Evolutionary conservation across 1,284 basidiomycete genomes (phyloP), one percentile per base, ranked within the genome.

Genomic region (Melampsora americana): DNA sequence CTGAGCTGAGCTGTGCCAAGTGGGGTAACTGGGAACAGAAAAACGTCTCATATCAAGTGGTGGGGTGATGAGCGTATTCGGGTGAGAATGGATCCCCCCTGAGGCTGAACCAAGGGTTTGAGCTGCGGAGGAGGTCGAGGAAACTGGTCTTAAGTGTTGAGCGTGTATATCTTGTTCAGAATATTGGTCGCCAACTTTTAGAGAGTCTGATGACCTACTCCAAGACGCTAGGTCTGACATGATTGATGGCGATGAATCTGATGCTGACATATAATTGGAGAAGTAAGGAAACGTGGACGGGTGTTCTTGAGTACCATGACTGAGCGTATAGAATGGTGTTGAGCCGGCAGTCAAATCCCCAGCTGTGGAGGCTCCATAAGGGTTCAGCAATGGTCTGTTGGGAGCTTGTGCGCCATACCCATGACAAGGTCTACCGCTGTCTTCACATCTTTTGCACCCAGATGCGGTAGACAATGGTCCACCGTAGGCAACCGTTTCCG

Each of bases 341-440:
- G 59, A 35, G n/a, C 42, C 39, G 20, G 44, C 20, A 26, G 32
- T 28, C 18, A 61, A 14, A 62, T 71, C 69, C 26, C 59, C 14
- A 20, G 26, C 20, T 23, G 50, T 59, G 42, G 42, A 23, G 23
- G 69, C 26, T 42, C 44, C 18, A 59, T 73, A 73, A 20, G 62
- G 62, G 53, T 32, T 42, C 44, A 66, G 16, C 18, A 73, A 30
- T 30, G 62, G 71, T 11, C 32, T 35, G 20, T 32, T 48, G 20
- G 72, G 72, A 66, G 72, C 35, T 67, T 75, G 72, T 30, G 72
- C 65, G 28, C 72, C 72, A 66, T 75, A 75, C 42, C 72, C 72
- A 35, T 42, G 72, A 64, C 72, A 75, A 26, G 72, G 72, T 46
- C 72, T 66, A 59, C 72, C 72, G 48, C 72, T 75, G 26, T 61